Evolutionary conservation across 1,139 yeast genomes (phyloP).

Genomic region (Groenewaldozyma sp.): DNA sequence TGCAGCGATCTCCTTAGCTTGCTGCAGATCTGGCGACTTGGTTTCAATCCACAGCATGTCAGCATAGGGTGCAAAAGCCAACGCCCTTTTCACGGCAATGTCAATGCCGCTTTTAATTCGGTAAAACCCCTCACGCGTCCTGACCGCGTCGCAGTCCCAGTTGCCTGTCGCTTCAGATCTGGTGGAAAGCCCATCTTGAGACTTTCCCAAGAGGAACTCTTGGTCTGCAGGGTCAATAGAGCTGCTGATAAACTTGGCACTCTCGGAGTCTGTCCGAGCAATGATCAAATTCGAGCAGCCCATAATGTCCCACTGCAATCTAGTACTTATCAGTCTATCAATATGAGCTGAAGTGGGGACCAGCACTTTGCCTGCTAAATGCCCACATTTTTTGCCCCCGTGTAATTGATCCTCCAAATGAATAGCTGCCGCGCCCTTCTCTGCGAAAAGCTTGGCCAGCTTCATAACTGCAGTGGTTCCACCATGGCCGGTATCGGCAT

Average conservation of each 20-base stretch:
- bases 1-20: slow-evolving; percentile 42
- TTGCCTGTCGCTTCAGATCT: slow-evolving; percentile 40
- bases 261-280: slow-evolving; percentile 55
- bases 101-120: slow-evolving; percentile 42
- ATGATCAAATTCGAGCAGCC: slow-evolving; percentile 49
- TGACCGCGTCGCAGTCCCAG: slow-evolving; percentile 52
- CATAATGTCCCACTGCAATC: slow-evolving; percentile 60
- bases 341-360: slow-evolving; percentile 55
- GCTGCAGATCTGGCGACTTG: slow-evolving; percentile 43
- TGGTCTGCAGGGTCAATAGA: slow-evolving; percentile 51
- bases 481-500: slow-evolving; percentile 65
- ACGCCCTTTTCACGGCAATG: slow-evolving; percentile 44
- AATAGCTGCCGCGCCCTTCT: slow-evolving; percentile 56
- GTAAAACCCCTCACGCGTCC: slow-evolving; percentile 50
- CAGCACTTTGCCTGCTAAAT: slow-evolving; percentile 51
- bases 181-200: slow-evolving; percentile 35
- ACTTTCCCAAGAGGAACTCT: slow-evolving; percentile 46
- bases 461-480: slow-evolving; percentile 57
- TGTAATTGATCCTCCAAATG: slow-evolving; percentile 57
- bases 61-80: slow-evolving; percentile 47
- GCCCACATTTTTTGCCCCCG: slow-evolving; percentile 61
- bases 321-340: slow-evolving; percentile 47
- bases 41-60: slow-evolving; percentile 54
- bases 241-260: slow-evolving; percentile 45
- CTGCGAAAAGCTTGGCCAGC: slow-evolving; percentile 53